These are phyloP conservation scores for Scheffersomyces titani DNA, from an alignment of 1,139 yeast species.

Conservation along the genomic window DNA sequence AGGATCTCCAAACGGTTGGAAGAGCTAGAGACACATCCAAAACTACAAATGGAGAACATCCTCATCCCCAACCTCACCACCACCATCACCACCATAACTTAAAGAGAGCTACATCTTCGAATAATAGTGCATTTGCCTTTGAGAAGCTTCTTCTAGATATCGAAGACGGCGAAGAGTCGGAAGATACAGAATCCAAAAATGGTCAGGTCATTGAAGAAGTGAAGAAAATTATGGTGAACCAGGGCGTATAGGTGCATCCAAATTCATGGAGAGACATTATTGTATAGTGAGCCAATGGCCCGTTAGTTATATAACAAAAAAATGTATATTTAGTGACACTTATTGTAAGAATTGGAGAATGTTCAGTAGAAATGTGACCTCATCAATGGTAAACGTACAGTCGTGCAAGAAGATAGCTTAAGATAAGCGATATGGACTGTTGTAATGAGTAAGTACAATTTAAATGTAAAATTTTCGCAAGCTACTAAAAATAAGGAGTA, in stretches of 20 bases:
- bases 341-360: no score
- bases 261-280: background rate
- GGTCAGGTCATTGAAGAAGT: background rate
- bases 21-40: slow-evolving; percentile 23
- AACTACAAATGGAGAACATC: slow-evolving; percentile 9
- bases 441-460: no score
- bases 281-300: background rate
- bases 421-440: no score
- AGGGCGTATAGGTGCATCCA: background rate
- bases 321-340: background rate
- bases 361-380: no score
- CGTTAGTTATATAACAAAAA: background rate
- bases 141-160: background rate
- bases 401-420: no score
- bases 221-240: background rate
- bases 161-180: background rate
- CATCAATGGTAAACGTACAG: no score
- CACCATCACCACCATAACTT: slow-evolving; percentile 1
- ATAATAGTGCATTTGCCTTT: background rate
- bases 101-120: background rate
- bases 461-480: no score
- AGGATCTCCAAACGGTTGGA: slow-evolving; percentile 39
- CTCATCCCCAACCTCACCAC: slow-evolving; percentile 6
- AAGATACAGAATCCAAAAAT: background rate
- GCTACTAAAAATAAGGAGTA: no score